A percentile compares a stretch with the other conserved stretches of the same genome.
Evolutionary conservation across 2,329 filamentous ascomycete species (phyloP).

Genomic region (Mycosphaerella sp.): DNA sequence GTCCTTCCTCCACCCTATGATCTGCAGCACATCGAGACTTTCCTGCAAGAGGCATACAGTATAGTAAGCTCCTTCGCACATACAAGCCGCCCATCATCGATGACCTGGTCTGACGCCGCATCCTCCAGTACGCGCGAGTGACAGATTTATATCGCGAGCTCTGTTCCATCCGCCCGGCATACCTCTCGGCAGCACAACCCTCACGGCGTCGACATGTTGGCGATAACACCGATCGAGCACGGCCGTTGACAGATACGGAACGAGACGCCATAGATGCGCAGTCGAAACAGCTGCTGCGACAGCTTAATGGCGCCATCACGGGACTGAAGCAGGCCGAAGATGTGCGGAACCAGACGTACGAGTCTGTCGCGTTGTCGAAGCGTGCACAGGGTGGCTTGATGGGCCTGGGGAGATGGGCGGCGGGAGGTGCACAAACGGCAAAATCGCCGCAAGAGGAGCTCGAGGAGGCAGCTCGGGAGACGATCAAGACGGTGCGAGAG

Average conservation of each 20-base stretch:
- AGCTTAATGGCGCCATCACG: conserved; percentile 74
- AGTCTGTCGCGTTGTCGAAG: conserved; percentile 64
- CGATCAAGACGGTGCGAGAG: conserved; percentile 65
- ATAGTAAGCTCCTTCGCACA: conserved; percentile 56
- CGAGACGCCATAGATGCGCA: conserved; percentile 82
- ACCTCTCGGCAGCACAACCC: conserved; percentile 74
- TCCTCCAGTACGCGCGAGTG: conserved; percentile 73
- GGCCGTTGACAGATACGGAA: conserved; percentile 68
- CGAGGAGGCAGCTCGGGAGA: conserved; percentile 65
- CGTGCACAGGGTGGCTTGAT: conserved; percentile 57
- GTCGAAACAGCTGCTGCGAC: conserved; percentile 75
- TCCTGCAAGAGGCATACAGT: conserved; percentile 86
- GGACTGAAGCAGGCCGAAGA: conserved; percentile 75
- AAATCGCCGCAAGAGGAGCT: conserved; percentile 61
- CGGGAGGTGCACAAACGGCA: conserved; percentile 43
- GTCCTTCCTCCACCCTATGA: conserved; percentile 41
- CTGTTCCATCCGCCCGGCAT: conserved; percentile 75
- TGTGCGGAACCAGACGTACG: conserved; percentile 68
- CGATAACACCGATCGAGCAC: conserved; percentile 34
- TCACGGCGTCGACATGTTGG: conserved; percentile 40
- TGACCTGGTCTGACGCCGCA: conserved; percentile 22
- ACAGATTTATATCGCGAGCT: conserved; percentile 72
- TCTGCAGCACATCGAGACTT: conserved; percentile 61
- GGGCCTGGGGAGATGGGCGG: conserved; percentile 62
- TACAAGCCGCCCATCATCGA: conserved; percentile 27